Base-by-base conservation (phyloP, 1,284 basidiomycete genomes). In the Leccinum pallidistipes region DNA sequence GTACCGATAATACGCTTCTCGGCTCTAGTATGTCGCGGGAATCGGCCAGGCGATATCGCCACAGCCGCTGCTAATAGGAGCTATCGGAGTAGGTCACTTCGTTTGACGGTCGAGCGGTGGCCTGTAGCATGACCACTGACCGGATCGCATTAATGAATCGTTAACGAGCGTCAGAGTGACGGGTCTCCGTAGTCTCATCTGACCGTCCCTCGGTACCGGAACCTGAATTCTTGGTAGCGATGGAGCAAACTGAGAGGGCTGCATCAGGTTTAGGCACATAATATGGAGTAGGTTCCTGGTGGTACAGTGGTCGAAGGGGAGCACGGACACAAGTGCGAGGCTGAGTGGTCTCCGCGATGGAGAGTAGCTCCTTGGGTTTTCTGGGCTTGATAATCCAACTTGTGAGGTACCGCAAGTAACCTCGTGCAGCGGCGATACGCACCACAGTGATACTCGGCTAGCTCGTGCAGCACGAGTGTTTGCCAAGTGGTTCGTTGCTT, bases 81-180 rank as follows among this genome's bases (percentile, higher is more conserved):
- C 50, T 64, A 69, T 57, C 10, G 63, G 65, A 12, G 70, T 74
- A 40, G 27, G 27, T 27, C 27, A 27, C 27, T 27, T 27, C 27
- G 27, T 27, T 27, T 27, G 27, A 27, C 5, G 63, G 70, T 60
- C 63, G 73, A 62, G 75, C 60, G 16, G 72, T 76, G 55, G 72
- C 69, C 58, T 74, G 81, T 68, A 82, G 70, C 79, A 76, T 82
- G 65, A 83, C 81, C 27, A 83, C 81, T 27, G 77, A 79, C 34
- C 80, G 78, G 11, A 83, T 79, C n/a, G 80, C 75, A 62, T 76
- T 76, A 49, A 69, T 71, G 58, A 83, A 78, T 18, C 79, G 76
- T 29, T 71, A 65, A 55, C 76, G 76, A 16, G 74, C 73, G 8
- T 73, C 65, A 51, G 74, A 74, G 14, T 62, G 69, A 21, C 67